Conservation (phyloP, 2,329 filamentous ascomycete genomes). For the Tolypocladium paradoxum region DNA sequence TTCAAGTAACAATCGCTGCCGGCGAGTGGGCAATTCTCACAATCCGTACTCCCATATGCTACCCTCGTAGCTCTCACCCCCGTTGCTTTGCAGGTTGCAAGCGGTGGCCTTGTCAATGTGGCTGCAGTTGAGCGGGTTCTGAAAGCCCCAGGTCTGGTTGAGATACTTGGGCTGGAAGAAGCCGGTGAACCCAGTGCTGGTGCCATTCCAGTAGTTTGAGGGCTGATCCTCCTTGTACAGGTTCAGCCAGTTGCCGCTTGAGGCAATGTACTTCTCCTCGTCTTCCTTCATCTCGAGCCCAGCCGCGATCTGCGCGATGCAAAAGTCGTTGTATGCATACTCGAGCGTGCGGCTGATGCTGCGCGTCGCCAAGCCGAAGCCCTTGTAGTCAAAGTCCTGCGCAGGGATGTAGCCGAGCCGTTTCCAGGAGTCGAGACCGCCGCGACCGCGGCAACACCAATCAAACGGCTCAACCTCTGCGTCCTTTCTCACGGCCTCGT, state of each 20-base stretch:
- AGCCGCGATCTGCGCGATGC: slow-evolving; percentile 51
- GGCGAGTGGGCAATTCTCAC: slow-evolving; percentile 21
- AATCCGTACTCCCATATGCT: slow-evolving; percentile 66
- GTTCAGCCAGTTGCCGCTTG: slow-evolving; percentile 57
- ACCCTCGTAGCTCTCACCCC: slow-evolving; percentile 61
- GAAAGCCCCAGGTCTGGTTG: slow-evolving; percentile 58
- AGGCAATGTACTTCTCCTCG: slow-evolving; percentile 45
- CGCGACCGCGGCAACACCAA: slow-evolving; percentile 61
- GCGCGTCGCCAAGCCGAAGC: slow-evolving; percentile 59
- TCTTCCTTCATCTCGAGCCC: slow-evolving; percentile 43
- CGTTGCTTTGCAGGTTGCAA: slow-evolving; percentile 50
- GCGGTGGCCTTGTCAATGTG: slow-evolving; percentile 40
- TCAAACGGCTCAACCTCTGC: slow-evolving; percentile 59
- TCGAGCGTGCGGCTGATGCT: slow-evolving; percentile 64
- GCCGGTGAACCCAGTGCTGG: slow-evolving; percentile 53
- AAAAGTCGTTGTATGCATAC: slow-evolving; percentile 70
- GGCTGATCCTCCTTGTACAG: slow-evolving; percentile 50
- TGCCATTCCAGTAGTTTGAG: slow-evolving; percentile 40
- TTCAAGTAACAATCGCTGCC: background rate
- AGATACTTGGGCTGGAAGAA: slow-evolving; percentile 60
- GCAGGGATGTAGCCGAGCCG: slow-evolving; percentile 58
- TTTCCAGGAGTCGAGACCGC: slow-evolving; percentile 65
- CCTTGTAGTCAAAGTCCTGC: slow-evolving; percentile 54
- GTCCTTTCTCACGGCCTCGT: slow-evolving; percentile 61
- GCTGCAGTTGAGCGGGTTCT: slow-evolving; percentile 56